phyloP scores from a whole-genome alignment of 1,284 basidiomycete genomes.

The Rhodotorula sp. region DNA sequence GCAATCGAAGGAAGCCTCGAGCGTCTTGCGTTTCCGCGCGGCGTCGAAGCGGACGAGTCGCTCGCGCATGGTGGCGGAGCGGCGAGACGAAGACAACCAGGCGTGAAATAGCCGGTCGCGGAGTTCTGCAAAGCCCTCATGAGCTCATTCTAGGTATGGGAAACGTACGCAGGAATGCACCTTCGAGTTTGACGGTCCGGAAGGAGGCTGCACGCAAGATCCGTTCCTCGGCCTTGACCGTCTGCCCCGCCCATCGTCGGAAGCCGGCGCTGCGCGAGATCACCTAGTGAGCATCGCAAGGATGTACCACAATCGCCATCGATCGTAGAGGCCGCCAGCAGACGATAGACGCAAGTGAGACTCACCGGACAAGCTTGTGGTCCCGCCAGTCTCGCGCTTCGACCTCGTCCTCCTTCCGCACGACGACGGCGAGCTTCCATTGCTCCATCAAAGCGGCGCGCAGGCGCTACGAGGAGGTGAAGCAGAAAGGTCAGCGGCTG shows the following conservation, averaged over 20 bases:
- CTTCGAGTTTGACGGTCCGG: constrained; percentile 18
- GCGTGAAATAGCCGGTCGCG: constrained; percentile 17
- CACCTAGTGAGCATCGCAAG: too few species aligned
- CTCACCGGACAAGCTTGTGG: constrained; percentile 6
- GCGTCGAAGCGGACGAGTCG: background rate
- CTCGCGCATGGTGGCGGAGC: background rate
- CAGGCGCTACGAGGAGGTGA: background rate
- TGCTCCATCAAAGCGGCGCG: background rate
- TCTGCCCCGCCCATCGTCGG: constrained; percentile 10
- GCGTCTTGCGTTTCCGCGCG: background rate
- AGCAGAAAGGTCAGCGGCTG: background rate
- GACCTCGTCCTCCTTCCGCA: constrained; percentile 17
- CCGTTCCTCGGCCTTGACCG: background rate
- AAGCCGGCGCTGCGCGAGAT: constrained; percentile 3
- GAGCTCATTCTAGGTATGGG: too few species aligned
- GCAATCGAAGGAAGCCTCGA: background rate
- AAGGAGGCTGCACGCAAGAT: constrained; percentile 13
- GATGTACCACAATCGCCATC: too few species aligned
- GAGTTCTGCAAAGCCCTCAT: constrained; percentile 8
- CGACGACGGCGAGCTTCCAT: constrained; percentile 27
- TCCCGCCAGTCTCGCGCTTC: constrained; percentile 18
- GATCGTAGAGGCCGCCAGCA: too few species aligned
- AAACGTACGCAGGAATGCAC: background rate
- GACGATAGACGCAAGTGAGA: background rate
- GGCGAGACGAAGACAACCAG: constrained; percentile 12